Evolutionary conservation across 345 rosid genomes (phyloP), one percentile per base, ranked within the genome.

Genomic region (Lumnitzera racemosa): DNA sequence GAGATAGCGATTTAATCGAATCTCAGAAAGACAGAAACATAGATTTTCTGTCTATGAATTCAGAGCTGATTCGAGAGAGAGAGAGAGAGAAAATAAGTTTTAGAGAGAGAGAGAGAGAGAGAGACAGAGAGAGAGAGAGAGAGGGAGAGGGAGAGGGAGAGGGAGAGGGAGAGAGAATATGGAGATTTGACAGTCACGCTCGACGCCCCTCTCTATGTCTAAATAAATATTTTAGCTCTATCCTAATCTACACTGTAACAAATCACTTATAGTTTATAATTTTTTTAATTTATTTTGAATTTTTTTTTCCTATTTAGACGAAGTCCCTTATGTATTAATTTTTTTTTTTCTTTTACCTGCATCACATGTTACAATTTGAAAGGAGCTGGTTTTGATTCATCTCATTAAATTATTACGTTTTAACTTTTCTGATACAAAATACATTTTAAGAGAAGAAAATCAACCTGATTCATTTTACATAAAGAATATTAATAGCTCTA

Each of bases 171-270:
- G 48, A 56, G 64, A 61, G 56, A 36, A 31, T 20, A 50, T 55
- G 61, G 49, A 56, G 68, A 64, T 64, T 64, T 49, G 68, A 56
- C 61, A 56, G 68, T 56, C 68, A 64, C 57, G 61, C 68, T 49
- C 47, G 6, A 36, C 43, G 61, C 61, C 31, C 61, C 68, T 59
- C 20, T 20, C 53, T 25, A 31, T 31, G 61, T 64, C 68, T 4
- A 57, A 27, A 36, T 36, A 36, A 36, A 29, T 56, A 49, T 49
- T 49, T 27, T 56, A 57, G 61, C 55, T 49, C 61, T 31, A 56
- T 64, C 61, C 47, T 46, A 56, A 17, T 47, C 61, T 56, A 57
- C 43, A 36, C 43, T 36, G 49, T 49, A 54, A 56, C 46, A 16
- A 56, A 43, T 49, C 65, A 51, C 51, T 62, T 13, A 2, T 25